Evolutionary conservation across 2,329 filamentous ascomycete genomes (phyloP), one percentile per base, ranked within the genome.

Genomic region (Lachnellula willkommii): DNA sequence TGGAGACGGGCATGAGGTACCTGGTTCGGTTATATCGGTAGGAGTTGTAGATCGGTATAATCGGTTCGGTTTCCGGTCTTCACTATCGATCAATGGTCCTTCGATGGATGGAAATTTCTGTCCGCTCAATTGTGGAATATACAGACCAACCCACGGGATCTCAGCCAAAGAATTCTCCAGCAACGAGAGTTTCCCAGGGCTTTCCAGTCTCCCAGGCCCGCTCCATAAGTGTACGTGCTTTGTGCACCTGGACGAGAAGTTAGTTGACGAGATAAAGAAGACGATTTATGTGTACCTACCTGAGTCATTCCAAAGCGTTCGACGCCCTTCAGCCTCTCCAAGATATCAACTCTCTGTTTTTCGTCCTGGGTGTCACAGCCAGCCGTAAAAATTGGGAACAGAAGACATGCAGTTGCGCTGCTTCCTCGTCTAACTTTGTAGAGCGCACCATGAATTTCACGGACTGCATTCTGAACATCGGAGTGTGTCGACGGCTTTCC

Each of bases 321-420:
- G 1, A 90, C 81, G 17, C 79, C 79, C 67, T 77, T 76, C 66
- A 94, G 77, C 48, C 89, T 77, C 62, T 83, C 79, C 65, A 89
- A 73, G 39, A 93, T 82, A 65, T 82, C 77, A 24, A 73, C 72
- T 50, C 84, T 76, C 63, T 87, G 80, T 2, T 71, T 71, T 36
- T 74, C 65, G 49, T 84, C 79, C 54, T 74, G 73, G 1, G 84
- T 83, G 69, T 94, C 88, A 62, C 88, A 92, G 0, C 89, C 90
- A 1, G 89, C 89, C 1, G 88, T 89, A 70, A 94, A 94, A 73
- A 94, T 84, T 0, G 90, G 89, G 61, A 94, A 92, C 40, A 94
- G 70, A 17, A 89, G 73, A 65, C 88, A 90, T 8, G 83, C 84
- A 70, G 93, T 89, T 0, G 88, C 88, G 15, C 83, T 84, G 32